Conservation (phyloP, 1,284 basidiomycete species). For the Butyriboletus regius region DNA sequence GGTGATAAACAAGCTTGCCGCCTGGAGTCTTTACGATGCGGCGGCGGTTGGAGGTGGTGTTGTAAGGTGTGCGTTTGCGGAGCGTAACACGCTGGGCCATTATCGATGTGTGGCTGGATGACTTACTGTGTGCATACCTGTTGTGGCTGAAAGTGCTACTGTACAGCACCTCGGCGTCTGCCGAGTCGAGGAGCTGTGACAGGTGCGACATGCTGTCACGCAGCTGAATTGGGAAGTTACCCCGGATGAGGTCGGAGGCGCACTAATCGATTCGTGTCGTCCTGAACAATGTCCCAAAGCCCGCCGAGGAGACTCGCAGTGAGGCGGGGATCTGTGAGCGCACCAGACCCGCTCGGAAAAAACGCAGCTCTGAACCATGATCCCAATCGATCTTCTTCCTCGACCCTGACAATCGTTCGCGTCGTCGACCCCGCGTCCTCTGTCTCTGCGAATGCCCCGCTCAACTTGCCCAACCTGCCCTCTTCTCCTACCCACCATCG, state of each 20-base stretch:
- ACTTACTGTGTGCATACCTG: neutral
- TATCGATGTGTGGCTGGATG: constrained; percentile 20
- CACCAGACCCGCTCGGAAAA: constrained; percentile 57
- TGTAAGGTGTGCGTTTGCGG: constrained; percentile 97
- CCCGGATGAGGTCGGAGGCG: neutral
- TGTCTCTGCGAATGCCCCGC: constrained; percentile 8
- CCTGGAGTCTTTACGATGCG: constrained; percentile 96
- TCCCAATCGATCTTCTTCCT: constrained; percentile 50
- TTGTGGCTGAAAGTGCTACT: constrained; percentile 23
- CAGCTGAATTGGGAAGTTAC: constrained; percentile 7
- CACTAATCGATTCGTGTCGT: constrained; percentile 1
- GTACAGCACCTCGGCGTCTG: constrained; percentile 18
- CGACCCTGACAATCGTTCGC: constrained; percentile 67
- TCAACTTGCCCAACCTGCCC: constrained; percentile 28
- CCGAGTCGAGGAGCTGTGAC: constrained; percentile 7
- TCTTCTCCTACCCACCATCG: constrained; percentile 23
- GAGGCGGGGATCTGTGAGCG: constrained; percentile 59
- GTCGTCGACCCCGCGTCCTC: constrained; percentile 34
- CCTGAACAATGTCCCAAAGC: constrained; percentile 21
- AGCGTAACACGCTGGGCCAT: constrained; percentile 99
- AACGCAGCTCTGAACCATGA: constrained; percentile 48
- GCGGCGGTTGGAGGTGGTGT: constrained; percentile 94
- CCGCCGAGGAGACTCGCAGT: constrained; percentile 41
- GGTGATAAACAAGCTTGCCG: constrained; percentile 85
- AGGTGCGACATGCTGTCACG: neutral